Evolutionary conservation across 1,284 basidiomycete species (phyloP), one percentile per base, ranked within the genome.

Genomic region (Neotropicomus parvogracilis): DNA sequence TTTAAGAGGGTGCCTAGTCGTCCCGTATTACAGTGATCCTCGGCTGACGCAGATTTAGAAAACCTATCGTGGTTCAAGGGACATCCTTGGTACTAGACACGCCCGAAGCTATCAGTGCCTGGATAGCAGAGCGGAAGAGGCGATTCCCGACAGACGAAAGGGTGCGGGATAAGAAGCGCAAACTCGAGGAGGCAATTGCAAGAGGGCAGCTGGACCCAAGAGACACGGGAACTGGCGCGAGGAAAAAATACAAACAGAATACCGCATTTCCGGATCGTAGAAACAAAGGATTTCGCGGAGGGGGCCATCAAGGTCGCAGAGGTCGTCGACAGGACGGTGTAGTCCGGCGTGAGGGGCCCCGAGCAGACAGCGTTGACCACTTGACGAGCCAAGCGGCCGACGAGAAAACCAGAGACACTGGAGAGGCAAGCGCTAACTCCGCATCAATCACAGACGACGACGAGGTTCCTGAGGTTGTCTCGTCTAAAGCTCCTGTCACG

Each of bases 91-190:
- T 77, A 11, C 75, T 97, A 9, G 80, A 95, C 58, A 85, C 88
- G 1, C 88, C 87, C 7, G 92, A 93, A 62, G 80, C 84, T 13
- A 75, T 97, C 49, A 81, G 80, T 11, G 79, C 78, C 33, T 97
- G 94, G 94, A 80, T 95, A 45, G 83, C 79, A 26, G 93, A 97
- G 59, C 82, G 94, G 38, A 91, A 81, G 68, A 82, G 81, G 53
- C 80, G 87, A 16, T 97, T 87, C 75, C 94, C 94, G 3, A 88
- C 83, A 13, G 66, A 75, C 13, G 63, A 73, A 40, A 78, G 81
- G 16, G 75, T 91, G 1, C 79, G 80, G 49, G 89, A 95, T 42
- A 94, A 91, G 75, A 85, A 78, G 66, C 75, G 75, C 62, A 90
- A 80, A 65, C 69, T 75, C 28, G 78, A 84, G 48, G 89, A 92